Evolutionary conservation across 495 filamentous ascomycete species (phyloP).

Genomic region (Jackrogersella multiformis): DNA sequence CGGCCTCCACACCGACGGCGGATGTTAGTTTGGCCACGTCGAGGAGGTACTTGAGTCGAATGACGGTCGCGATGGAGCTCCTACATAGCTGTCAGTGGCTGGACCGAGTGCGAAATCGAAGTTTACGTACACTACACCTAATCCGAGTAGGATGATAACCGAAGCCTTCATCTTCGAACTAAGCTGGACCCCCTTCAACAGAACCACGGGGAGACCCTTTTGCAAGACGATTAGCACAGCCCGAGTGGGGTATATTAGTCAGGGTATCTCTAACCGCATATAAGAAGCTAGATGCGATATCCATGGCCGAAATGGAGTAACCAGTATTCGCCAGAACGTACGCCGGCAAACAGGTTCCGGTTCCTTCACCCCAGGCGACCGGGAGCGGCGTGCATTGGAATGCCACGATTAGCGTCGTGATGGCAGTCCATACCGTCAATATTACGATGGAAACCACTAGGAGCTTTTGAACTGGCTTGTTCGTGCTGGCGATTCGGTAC

Average conservation of each 20-base stretch:
- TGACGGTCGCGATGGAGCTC: slow-evolving; percentile 14
- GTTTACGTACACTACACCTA: not conserved
- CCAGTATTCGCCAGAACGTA: slow-evolving; percentile 6
- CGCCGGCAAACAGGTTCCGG: slow-evolving; percentile 6
- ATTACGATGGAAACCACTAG: not conserved
- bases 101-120: not conserved
- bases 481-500: slow-evolving; percentile 5
- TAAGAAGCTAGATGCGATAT: slow-evolving; percentile 14
- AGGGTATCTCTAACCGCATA: slow-evolving; percentile 13
- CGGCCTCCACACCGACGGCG: not conserved
- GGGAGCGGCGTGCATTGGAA: slow-evolving; percentile 4
- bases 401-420: not conserved
- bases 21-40: slow-evolving; percentile 4
- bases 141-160: slow-evolving; percentile 1
- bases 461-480: not conserved
- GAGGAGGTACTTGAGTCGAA: slow-evolving; percentile 8
- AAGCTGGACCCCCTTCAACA: slow-evolving; percentile 11
- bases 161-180: not conserved
- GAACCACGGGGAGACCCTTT: slow-evolving; percentile 1
- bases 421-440: slow-evolving; percentile 1
- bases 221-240: not conserved
- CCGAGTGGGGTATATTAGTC: too few species aligned
- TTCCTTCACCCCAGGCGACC: slow-evolving; percentile 6
- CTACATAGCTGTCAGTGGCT: not conserved
- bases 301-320: slow-evolving; percentile 4